These are phyloP conservation scores for Curvularia verruculosa DNA, from an alignment of 2,329 filamentous ascomycete genomes.

Conservation along the genomic window DNA sequence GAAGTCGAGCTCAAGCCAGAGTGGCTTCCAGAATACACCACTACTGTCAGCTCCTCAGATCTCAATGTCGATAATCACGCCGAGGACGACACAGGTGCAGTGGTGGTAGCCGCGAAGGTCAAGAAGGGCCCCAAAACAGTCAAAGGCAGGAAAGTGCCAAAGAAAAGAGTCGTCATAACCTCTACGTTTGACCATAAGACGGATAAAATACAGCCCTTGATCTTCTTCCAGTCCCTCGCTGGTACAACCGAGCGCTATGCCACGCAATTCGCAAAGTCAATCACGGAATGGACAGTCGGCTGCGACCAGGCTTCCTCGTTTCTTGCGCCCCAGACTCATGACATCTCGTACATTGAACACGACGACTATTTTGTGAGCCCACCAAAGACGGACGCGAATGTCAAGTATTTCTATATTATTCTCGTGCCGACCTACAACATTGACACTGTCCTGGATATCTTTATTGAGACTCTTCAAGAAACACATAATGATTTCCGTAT, in stretches of 20 bases:
- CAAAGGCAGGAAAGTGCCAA: slow-evolving; percentile 42
- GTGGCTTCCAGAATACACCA: slow-evolving; percentile 46
- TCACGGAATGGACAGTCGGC: slow-evolving; percentile 55
- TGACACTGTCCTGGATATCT: slow-evolving; percentile 86
- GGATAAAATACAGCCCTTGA: slow-evolving; percentile 69
- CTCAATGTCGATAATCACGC: slow-evolving; percentile 40
- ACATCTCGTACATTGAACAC: slow-evolving; percentile 85
- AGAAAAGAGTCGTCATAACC: slow-evolving; percentile 25
- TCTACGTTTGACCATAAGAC: slow-evolving; percentile 35
- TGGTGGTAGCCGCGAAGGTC: slow-evolving; percentile 27
- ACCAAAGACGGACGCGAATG: slow-evolving; percentile 64
- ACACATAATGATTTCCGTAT: slow-evolving; percentile 97
- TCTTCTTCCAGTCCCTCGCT: slow-evolving; percentile 91
- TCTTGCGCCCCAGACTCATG: slow-evolving; percentile 68
- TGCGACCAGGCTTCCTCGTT: slow-evolving; percentile 48
- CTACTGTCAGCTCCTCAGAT: slow-evolving; percentile 26
- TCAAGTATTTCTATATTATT: slow-evolving; percentile 80
- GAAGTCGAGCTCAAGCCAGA: slow-evolving; percentile 39
- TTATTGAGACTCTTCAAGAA: slow-evolving; percentile 85
- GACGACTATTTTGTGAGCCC: slow-evolving; percentile 88
- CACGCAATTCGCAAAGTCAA: slow-evolving; percentile 63
- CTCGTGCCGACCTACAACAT: slow-evolving; percentile 93
- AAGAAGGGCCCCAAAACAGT: slow-evolving; percentile 49
- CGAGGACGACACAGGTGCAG: slow-evolving; percentile 32
- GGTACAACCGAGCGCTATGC: slow-evolving; percentile 80